Evolutionary conservation across 805 yeast genomes (phyloP).

Genomic region (Diddensiella santjacobensis): DNA sequence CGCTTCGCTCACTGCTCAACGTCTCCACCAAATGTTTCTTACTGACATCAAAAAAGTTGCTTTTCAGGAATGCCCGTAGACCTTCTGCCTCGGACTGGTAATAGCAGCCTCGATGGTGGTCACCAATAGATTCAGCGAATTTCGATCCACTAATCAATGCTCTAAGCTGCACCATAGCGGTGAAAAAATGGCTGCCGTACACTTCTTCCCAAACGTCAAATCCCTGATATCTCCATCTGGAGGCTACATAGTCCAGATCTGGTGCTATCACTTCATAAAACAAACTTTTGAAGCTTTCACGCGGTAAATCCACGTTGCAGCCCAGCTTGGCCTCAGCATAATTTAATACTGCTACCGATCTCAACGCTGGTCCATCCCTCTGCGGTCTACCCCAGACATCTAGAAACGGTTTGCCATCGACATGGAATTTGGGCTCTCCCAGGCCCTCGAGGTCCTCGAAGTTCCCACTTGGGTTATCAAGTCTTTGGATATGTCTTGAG

Average conservation of each 20-base stretch:
- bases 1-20: slow-evolving; percentile 55
- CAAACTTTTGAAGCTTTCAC: slow-evolving; percentile 35
- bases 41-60: slow-evolving; percentile 20
- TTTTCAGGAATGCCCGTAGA: slow-evolving; percentile 5
- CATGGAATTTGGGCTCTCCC: slow-evolving; percentile 87
- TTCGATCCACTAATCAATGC: slow-evolving; percentile 58
- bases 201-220: slow-evolving; percentile 95
- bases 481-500: slow-evolving; percentile 57
- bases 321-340: slow-evolving; percentile 46
- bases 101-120: slow-evolving; percentile 6
- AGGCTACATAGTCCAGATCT: slow-evolving; percentile 62
- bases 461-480: slow-evolving; percentile 64
- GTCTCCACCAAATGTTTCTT: slow-evolving; percentile 67
- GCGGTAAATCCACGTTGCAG: slow-evolving; percentile 27
- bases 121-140: slow-evolving; percentile 32
- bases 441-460: slow-evolving; percentile 46
- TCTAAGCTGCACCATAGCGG: slow-evolving; percentile 67
- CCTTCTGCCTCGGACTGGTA: slow-evolving; percentile 5
- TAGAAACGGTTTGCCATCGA: slow-evolving; percentile 58
- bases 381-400: slow-evolving; percentile 93
- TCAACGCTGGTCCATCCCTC: slow-evolving; percentile 87
- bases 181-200: slow-evolving; percentile 71
- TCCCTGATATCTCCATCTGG: slow-evolving; percentile 60
- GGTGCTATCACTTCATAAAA: slow-evolving; percentile 55
- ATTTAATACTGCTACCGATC: slow-evolving; percentile 60